Evolutionary conservation across 2,329 filamentous ascomycete genomes (phyloP).

Genomic region (Fusarium illudens): DNA sequence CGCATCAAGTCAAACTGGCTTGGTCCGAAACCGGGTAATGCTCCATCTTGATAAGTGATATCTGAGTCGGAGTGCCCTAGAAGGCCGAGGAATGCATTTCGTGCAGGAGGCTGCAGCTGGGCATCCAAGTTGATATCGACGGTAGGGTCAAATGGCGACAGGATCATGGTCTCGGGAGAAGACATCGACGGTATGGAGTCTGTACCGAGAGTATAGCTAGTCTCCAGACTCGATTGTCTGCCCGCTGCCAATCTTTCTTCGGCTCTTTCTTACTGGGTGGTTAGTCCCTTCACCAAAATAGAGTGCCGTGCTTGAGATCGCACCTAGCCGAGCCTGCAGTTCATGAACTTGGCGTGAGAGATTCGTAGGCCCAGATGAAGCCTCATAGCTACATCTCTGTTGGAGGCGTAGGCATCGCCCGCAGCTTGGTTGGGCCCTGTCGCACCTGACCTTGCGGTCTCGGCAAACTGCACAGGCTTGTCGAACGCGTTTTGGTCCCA

Average conservation of each 20-base stretch:
- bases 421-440: background rate
- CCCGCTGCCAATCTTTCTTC: background rate
- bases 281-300: background rate
- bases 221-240: accelerated
- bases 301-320: background rate
- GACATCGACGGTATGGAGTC: background rate
- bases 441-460: background rate
- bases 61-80: background rate
- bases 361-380: background rate
- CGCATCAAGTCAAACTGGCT: background rate
- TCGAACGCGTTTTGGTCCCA: background rate
- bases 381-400: background rate
- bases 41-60: background rate
- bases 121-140: background rate
- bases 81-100: background rate
- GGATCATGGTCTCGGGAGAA: accelerated
- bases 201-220: accelerated
- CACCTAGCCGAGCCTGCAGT: background rate
- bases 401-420: background rate
- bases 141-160: background rate
- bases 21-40: too few species aligned
- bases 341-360: background rate
- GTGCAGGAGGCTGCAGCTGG: background rate
- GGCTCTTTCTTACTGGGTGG: background rate
- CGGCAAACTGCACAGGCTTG: background rate